Evolutionary conservation across 306 rosid genomes (phyloP), one percentile per base, ranked within the genome.

Genomic region (Cucurbita argyrosperma): DNA sequence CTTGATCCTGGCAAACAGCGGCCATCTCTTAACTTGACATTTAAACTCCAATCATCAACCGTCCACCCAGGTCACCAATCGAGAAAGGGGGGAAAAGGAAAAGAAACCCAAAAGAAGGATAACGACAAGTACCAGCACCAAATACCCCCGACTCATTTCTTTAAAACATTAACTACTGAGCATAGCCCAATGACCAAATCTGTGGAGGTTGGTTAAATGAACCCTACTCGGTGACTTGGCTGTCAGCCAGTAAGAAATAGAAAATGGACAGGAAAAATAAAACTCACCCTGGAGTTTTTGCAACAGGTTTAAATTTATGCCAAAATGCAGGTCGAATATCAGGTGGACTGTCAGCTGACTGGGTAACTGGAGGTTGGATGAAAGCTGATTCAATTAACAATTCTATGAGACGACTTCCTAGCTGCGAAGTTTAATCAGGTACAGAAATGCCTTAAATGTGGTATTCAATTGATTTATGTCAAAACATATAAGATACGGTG

Each of bases 281-380:
- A 80, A 58, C 86, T 84, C 84, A 88, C 95, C 90, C 80, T 68
- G 87, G 84, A 80, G 49, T 75, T 79, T 72, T 88, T 37, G 85
- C 38, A 10, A 80, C 81, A 39, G 88, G 78, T 78, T 88, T 87
- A 80, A 88, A 82, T 77, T 76, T 84, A 80, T 88, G 96, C 86
- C 84, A 85, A 82, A 90, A 90, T 37, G 95, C 95, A 52, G 96
- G 96, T 81, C 92, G 87, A 76, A 90, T 75, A 70, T 90, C 96
- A 47, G 95, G 96, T 65, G 96, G 95, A 51, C 73, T 71, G 51
- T 88, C 95, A 53, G 83, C 87, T 76, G 75, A 82, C 77, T 90
- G 92, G 78, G 74, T 82, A 65, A 90, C 85, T 77, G 96, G 92
- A 81, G 89, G 78, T 74, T 87, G 92, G 59, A 90, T 82, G 80